These are phyloP conservation scores for Phytophthora fragariae DNA, from an alignment of 352 stramenopile species.

Conservation along the genomic window DNA sequence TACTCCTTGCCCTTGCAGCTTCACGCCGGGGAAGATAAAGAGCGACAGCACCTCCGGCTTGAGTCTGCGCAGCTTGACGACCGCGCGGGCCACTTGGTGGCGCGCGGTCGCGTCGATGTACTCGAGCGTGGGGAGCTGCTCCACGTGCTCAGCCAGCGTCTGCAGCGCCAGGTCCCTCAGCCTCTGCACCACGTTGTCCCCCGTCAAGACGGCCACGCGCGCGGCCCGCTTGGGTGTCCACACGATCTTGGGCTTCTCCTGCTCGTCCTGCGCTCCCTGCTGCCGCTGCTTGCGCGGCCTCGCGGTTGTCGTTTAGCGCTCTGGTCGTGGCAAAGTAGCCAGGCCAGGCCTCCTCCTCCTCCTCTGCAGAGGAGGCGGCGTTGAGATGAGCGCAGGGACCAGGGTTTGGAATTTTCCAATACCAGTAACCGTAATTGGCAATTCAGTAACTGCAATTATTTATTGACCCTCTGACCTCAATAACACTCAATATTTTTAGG, in stretches of 20 bases:
- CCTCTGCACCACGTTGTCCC: slow-evolving; percentile 54
- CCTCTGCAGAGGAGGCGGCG: slow-evolving; percentile 8
- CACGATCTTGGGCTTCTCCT: slow-evolving; percentile 30
- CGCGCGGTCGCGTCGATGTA: slow-evolving; percentile 73
- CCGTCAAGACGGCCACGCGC: slow-evolving; percentile 53
- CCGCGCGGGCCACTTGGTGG: slow-evolving; percentile 62
- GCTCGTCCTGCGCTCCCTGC: slow-evolving; percentile 40
- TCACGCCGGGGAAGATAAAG: slow-evolving; percentile 86
- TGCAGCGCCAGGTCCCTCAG: slow-evolving; percentile 66
- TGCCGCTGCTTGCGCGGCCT: slow-evolving; percentile 64
- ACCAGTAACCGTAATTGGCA: no score
- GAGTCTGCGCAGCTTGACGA: slow-evolving; percentile 67
- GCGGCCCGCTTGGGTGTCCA: slow-evolving; percentile 67
- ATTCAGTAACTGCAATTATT: no score
- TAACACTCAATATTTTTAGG: no score
- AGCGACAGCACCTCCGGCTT: slow-evolving; percentile 75
- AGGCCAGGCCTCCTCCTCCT: slow-evolving; percentile 61
- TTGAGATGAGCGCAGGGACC: slow-evolving; percentile 8
- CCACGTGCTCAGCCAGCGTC: slow-evolving; percentile 68
- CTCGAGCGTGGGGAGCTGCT: slow-evolving; percentile 70
- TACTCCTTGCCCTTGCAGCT: slow-evolving; percentile 52
- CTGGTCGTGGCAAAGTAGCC: slow-evolving; percentile 81
- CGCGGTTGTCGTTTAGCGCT: slow-evolving; percentile 65
- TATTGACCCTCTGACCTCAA: no score
- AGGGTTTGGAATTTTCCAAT: no score